These are phyloP conservation scores for Rhododendron henanense DNA, from an alignment of 148 eudicot genomes.

Conservation along the genomic window DNA sequence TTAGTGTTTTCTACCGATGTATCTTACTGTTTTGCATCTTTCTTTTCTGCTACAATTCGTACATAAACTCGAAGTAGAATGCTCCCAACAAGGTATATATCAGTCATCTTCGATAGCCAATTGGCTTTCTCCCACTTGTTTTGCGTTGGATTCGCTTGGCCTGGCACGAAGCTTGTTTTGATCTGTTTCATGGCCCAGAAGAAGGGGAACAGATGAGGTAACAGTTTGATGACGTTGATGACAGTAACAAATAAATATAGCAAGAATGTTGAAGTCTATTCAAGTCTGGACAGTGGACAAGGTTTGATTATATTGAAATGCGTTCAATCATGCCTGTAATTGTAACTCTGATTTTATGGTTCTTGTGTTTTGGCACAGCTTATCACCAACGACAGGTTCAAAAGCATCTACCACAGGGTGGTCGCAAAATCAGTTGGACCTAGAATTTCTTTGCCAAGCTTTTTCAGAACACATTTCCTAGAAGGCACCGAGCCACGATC, in stretches of 20 bases:
- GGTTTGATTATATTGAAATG: not conserved
- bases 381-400: conserved; percentile 1
- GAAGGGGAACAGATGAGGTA: not conserved
- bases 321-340: not conserved
- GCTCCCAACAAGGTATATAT: not conserved
- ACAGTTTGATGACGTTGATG: not conserved
- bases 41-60: not conserved
- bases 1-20: too few species aligned
- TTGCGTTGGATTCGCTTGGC: not conserved
- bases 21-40: not conserved
- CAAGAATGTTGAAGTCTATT: not conserved
- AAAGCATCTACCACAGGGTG: not conserved
- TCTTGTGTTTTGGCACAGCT: not conserved
- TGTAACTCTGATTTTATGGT: not conserved
- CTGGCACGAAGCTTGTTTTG: not conserved
- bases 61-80: not conserved
- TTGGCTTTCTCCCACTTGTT: not conserved
- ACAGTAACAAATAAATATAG: too few species aligned
- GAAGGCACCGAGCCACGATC: not conserved
- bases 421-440: not conserved
- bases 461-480: not conserved
- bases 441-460: not conserved
- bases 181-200: not conserved
- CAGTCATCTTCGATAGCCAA: not conserved
- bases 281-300: not conserved